Evolutionary conservation across 2,329 filamentous ascomycete genomes (phyloP), one percentile per base, ranked within the genome.

Genomic region (Diplodia seriata): DNA sequence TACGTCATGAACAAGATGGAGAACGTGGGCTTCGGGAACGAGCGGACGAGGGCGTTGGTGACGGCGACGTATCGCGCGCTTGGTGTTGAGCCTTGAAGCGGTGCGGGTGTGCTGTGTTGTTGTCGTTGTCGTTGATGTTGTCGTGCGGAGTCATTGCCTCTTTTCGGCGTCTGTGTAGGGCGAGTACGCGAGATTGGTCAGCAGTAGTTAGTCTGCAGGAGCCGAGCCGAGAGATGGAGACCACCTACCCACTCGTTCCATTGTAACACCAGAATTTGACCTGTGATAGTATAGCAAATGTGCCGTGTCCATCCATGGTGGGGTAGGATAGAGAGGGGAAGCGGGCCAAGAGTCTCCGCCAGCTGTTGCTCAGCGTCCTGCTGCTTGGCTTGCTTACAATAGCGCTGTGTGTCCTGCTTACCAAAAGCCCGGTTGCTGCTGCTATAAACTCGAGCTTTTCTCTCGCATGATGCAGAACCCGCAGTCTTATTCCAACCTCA

Each of bases 1-100:
- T 73, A 71, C 33, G 69, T 69, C 7, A 72, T 72, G 66, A 72
- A 71, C 29, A 71, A 70, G 68, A 72, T 73, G 69, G 67, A 68
- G 23, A 59, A 51, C 12, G 61, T 36, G 5, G 59, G 11, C 5
- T 62, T 67, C 3, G 65, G 65, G 14, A 61, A 49, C 11, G 65
- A 57, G 1, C 14, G 55, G 20, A 33, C 54, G 9, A 61, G n/a
- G 9, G 53, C 15, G 26, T 15, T 14, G 2, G 50, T 66, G 2
- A 15, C 9, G 4, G 51, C 51, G 23, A 36, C 56, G 14, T 66
- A 63, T 12, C n/a, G 38, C 14, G 59, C 43, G 1, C 26, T 63
- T 4, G 59, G 59, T 3, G n/a, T 51, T 7, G 31, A 23, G 54
- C 6, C 7, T 26, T 29, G 33, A 36, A 11, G 26, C 26, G 3